Base-by-base conservation (phyloP, 1,284 basidiomycete species). In the Boletus semigastroideus region DNA sequence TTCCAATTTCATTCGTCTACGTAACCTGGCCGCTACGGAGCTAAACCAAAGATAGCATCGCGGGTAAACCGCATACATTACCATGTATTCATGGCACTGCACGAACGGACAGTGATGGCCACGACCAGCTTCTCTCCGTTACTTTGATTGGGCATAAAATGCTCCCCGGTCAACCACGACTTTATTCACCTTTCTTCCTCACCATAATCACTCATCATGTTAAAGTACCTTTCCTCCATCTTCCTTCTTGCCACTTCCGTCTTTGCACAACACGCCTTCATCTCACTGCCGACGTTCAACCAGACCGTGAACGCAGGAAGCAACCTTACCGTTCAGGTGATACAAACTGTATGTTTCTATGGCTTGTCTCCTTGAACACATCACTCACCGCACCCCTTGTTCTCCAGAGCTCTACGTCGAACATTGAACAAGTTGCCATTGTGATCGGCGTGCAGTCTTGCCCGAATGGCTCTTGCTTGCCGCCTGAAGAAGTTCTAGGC, bases 361-460 rank as follows among this genome's bases (percentile, higher is more conserved):
- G 25, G 3, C 28, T 13, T 9, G 8, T 5, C 34, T 25, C 12
- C 17, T 22, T 22, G 22, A 22, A 22, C 16, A 5, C 4, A 4
- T 34, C 12, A 2, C 31, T 49, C 6, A 49, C 22, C 22, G 22
- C 47, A 1, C 16, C 5, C 16, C 5, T 40, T 4, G 5, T 19
- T 30, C 20, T 14, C 4, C 31, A 66, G 67, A 46, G 63, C n/a
- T 5, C 41, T 14, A 39, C 67, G 19, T 49, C 67, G 5, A 51
- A 58, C 2, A 66, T 56, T 17, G 57, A 67, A 46, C 62, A 66
- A 12, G 60, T 66, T n/a, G 66, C 65, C 31, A 46, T 68, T 40
- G 67, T 61, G 17, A 61, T 66, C 28, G 65, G 64, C 13, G 13
- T 68, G 39, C 66, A 63, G 46, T 68, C 64, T 22, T 69, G 66